phyloP scores from a whole-genome alignment of 306 rosid genomes.

The Malus fusca region DNA sequence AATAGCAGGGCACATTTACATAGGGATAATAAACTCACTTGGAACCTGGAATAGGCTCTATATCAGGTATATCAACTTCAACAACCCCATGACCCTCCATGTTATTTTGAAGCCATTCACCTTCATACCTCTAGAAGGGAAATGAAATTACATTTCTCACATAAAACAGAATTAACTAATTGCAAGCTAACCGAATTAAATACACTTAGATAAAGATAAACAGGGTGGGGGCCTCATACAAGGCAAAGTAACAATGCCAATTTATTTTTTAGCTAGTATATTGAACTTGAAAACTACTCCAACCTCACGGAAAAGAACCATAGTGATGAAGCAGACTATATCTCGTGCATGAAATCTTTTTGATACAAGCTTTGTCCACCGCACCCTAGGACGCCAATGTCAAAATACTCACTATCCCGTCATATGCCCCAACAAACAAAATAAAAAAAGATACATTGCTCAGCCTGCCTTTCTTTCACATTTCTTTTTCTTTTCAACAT shows the following conservation, averaged over 20 bases:
- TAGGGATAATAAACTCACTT: conserved; percentile 42
- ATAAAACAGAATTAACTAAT: not conserved
- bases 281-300: not conserved
- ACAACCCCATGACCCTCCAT: conserved; percentile 91
- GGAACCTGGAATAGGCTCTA: conserved; percentile 91
- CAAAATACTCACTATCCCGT: not conserved
- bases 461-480: too few species aligned
- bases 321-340: not conserved
- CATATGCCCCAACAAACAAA: too few species aligned
- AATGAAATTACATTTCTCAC: not conserved
- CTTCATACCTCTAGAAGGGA: conserved; percentile 69
- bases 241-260: too few species aligned
- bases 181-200: not conserved
- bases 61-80: conserved; percentile 87
- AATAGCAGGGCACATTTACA: not conserved
- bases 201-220: not conserved
- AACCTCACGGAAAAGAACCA: not conserved
- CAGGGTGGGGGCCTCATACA: too few species aligned
- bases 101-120: conserved; percentile 89
- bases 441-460: too few species aligned
- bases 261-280: not conserved
- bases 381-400: not conserved
- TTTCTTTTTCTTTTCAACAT: not conserved
- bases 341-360: not conserved
- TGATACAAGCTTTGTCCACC: not conserved